A percentile compares a stretch with the other conserved stretches of the same genome.
Conservation (phyloP, 176 grass and related monocot species). For the Ananas comosus region DNA sequence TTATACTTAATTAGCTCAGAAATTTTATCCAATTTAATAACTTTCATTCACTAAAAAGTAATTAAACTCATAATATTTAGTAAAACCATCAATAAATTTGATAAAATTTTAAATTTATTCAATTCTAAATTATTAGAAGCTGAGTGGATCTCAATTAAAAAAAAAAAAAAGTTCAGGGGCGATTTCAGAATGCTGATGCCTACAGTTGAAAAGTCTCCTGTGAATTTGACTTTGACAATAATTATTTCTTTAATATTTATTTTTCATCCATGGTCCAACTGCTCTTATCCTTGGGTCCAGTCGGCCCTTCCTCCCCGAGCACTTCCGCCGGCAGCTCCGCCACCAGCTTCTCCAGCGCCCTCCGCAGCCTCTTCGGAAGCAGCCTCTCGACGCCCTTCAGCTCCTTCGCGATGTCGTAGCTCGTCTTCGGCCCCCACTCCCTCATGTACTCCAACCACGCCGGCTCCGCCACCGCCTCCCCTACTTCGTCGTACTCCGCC, state of each 20-base stretch:
- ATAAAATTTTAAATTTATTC: too few relatives aligned
- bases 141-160: too few relatives aligned
- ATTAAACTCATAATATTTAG: too few relatives aligned
- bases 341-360: conserved; percentile 35
- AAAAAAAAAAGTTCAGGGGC: too few relatives aligned
- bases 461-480: conserved; percentile 32
- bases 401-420: conserved; percentile 54
- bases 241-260: background rate
- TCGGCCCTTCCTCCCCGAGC: conserved; percentile 66
- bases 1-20: too few relatives aligned
- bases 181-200: too few relatives aligned
- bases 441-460: conserved; percentile 62
- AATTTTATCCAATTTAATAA: too few relatives aligned
- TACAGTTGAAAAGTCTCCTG: too few relatives aligned
- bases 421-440: conserved; percentile 75
- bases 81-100: too few relatives aligned
- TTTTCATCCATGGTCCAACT: conserved; percentile 66
- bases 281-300: conserved; percentile 62
- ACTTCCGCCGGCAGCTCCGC: conserved; percentile 33
- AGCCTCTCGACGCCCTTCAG: conserved; percentile 44
- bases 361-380: conserved; percentile 34
- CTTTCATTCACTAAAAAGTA: too few relatives aligned
- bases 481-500: conserved; percentile 43
- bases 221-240: too few relatives aligned
- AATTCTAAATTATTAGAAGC: too few relatives aligned